Evolutionary conservation across 441 rosid species (phyloP).

Genomic region (Heliophila coronopifolia): DNA sequence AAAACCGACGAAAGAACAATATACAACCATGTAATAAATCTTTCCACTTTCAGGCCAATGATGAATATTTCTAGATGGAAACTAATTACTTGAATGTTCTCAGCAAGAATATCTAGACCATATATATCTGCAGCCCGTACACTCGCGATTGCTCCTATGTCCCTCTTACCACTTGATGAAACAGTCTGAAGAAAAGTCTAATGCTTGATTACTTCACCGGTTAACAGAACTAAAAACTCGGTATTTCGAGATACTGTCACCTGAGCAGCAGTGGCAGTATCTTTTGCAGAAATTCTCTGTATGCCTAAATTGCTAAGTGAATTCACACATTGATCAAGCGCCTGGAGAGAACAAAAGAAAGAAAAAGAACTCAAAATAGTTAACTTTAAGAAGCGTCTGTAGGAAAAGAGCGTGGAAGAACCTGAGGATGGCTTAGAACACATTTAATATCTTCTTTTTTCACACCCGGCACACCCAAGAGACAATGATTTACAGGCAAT

Average conservation of each 20-base stretch:
- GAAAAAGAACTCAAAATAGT: too few relatives aligned
- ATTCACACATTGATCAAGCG: conserved; percentile 57
- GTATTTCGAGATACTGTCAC: conserved; percentile 33
- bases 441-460: conserved; percentile 64
- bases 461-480: conserved; percentile 81
- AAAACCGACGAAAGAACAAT: too few relatives aligned
- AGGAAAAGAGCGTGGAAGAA: too few relatives aligned
- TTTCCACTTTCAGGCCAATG: background rate
- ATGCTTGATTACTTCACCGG: background rate
- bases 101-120: conserved; percentile 68
- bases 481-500: conserved; percentile 88
- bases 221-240: background rate
- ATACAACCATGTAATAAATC: background rate
- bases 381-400: too few relatives aligned
- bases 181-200: conserved; percentile 42
- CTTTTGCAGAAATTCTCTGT: conserved; percentile 51
- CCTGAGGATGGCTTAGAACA: conserved; percentile 99
- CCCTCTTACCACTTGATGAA: conserved; percentile 46
- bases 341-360: too few relatives aligned
- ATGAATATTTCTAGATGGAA: background rate
- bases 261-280: conserved; percentile 89
- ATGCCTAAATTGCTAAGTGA: conserved; percentile 57
- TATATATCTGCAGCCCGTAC: conserved; percentile 82
- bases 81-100: conserved; percentile 60
- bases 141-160: conserved; percentile 82